Evolutionary conservation across 176 grass and related monocot species (phyloP), one percentile per base, ranked within the genome.

Genomic region (Oryza brachyantha): DNA sequence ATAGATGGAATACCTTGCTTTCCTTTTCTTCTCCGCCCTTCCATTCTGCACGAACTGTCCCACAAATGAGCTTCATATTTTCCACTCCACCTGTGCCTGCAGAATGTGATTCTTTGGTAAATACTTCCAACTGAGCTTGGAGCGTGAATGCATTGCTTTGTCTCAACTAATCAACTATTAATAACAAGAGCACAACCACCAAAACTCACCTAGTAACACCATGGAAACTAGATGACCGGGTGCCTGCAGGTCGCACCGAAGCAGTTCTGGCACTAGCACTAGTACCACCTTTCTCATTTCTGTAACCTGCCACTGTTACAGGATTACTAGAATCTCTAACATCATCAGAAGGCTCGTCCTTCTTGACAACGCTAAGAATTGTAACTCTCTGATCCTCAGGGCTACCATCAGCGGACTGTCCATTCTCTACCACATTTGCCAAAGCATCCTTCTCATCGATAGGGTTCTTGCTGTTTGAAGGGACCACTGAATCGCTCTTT

Each of bases 61-160:
- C 96, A 99, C 28, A 99, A 55, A 86, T 99, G 96, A 58, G 92
- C 96, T 82, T 99, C 96, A 85, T 72, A 99, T 81, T 99, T 99
- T 42, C 96, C 92, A 32, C 96, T 99, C 92, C 96, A 95, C 73
- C 90, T 95, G 73, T 95, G 92, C 90, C 96, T 99, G 83, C 34
- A 86, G 66, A 76, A 72, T 72, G 87, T 73, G n/a, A 55, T 64
- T 52, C 16, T 63, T 85, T 76, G 21, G 26, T 48, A 61, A 75
- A 36, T 70, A 70, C 10, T 19, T 8, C 19, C 58, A 21, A 41
- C 40, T 63, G 80, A 64, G 27, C 61, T 67, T 60, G 59, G 9
- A 79, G 14, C 64, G 41, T 14, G 65, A 66, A 87, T 26, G 21
- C 64, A 70, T 13, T 14, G 25, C 66, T 83, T 58, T 34, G 2